These are phyloP conservation scores for Pisolithus thermaeus DNA, from an alignment of 1,284 basidiomycete species.

Conservation along the genomic window DNA sequence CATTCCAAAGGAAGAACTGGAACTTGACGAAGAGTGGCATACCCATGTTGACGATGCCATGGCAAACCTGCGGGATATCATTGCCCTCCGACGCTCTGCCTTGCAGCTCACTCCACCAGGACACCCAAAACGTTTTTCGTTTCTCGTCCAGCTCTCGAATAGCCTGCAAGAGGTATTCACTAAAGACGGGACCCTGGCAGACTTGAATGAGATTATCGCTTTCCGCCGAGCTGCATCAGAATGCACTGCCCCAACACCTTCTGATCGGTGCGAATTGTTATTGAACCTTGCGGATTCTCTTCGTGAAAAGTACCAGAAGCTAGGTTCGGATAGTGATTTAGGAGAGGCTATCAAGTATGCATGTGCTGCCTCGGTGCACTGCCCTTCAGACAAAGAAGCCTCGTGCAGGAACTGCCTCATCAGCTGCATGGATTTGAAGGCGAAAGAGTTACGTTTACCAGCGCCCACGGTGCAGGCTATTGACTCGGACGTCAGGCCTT, in stretches of 20 bases:
- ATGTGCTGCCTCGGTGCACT: neutral
- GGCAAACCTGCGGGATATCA: no score
- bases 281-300: no score
- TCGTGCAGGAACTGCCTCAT: neutral
- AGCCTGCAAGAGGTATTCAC: neutral
- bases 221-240: neutral
- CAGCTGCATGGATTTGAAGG: neutral
- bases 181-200: neutral
- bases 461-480: no score
- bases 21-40: no score
- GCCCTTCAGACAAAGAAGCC: neutral
- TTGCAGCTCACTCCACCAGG: neutral
- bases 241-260: no score
- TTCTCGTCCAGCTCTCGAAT: neutral
- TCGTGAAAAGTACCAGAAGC: no score
- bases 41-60: no score
- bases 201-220: neutral
- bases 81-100: no score
- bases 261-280: no score
- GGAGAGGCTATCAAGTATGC: neutral
- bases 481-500: no score
- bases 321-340: neutral
- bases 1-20: no score
- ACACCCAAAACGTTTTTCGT: neutral
- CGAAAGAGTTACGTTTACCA: no score